Evolutionary conservation across 2,329 filamentous ascomycete species (phyloP).

Genomic region (Trichophyton equinum): DNA sequence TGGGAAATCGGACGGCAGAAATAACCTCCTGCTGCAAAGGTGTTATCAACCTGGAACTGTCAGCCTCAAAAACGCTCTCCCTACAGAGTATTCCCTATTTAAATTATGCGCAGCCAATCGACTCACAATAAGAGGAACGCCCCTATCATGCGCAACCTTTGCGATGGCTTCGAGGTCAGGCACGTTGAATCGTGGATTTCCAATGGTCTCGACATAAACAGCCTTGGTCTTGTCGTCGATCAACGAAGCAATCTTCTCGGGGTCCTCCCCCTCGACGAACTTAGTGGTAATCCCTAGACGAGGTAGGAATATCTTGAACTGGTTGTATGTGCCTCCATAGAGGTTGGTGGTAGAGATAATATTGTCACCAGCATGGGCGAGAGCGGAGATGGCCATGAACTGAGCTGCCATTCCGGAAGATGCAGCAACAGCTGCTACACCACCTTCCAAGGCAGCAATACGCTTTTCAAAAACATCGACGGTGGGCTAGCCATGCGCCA

Average conservation of each 20-base stretch:
- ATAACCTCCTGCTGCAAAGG: constrained; percentile 86
- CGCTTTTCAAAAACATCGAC: constrained; percentile 95
- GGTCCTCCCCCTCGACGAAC: constrained; percentile 69
- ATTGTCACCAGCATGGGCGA: constrained; percentile 84
- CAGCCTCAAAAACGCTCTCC: neutral
- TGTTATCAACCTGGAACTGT: constrained; percentile 64
- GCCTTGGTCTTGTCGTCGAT: constrained; percentile 94
- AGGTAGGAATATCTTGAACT: constrained; percentile 82
- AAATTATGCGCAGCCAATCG: neutral
- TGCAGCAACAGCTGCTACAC: constrained; percentile 71
- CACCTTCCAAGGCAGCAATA: constrained; percentile 88
- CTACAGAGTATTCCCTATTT: neutral
- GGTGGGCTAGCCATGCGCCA: constrained; percentile 50
- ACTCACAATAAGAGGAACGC: constrained; percentile 50
- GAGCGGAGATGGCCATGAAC: constrained; percentile 74
- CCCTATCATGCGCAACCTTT: constrained; percentile 60
- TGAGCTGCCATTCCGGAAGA: constrained; percentile 82
- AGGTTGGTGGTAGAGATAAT: constrained; percentile 83
- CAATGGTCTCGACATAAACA: constrained; percentile 82
- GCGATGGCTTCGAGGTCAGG: constrained; percentile 82
- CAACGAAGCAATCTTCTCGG: constrained; percentile 63
- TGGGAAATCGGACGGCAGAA: constrained; percentile 77
- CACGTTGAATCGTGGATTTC: constrained; percentile 86
- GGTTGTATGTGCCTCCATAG: constrained; percentile 94
- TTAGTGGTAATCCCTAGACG: constrained; percentile 80